Evolutionary conservation across 2,329 filamentous ascomycete genomes (phyloP), one percentile per base, ranked within the genome.

Genomic region (Diplocarpon mali): DNA sequence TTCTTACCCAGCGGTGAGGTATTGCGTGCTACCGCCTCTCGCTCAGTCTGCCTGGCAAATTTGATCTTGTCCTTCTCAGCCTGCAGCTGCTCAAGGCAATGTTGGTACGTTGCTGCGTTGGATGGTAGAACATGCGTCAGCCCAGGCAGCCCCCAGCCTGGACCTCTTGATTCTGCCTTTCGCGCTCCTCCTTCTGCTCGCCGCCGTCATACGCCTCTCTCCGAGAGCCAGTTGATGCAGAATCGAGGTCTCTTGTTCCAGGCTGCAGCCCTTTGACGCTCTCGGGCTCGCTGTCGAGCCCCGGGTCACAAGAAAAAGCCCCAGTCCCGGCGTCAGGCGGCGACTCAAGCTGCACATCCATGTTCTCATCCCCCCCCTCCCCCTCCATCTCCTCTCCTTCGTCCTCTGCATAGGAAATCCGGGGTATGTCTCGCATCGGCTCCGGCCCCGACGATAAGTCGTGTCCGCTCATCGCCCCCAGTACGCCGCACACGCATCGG

Each of bases 401-500:
- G 14, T 10, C 35, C 14, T 13, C 9, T n/a, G n/a, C n/a, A n/a
- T n/a, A n/a, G n/a, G n/a, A n/a, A 12, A 3, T 29, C 40, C 17
- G 30, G 20, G 27, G 15, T 11, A 40, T 36, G 3, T 40, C 41
- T 7, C 16, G 17, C 13, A 11, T 35, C 24, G 24, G 36, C 11
- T 35, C 29, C 36, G 38, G 35, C 24, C 13, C 32, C 31, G n/a
- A 37, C 41, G 13, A 34, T n/a, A 43, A 17, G 24, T 30, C 15
- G 40, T 37, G 15, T 38, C 16, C 14, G 41, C 41, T 10, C 47
- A 14, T 14, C 39, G 27, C 14, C 35, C 29, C 48, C 48, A 50
- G 24, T 50, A 45, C 5, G 48, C 48, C 7, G 40, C 24, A 42
- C 48, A 50, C 16, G 42, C 40, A 27, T 47, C 31, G 2, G 40